Base-by-base conservation (phyloP, 169 alveolate species). In the Plasmodium relictum region DNA sequence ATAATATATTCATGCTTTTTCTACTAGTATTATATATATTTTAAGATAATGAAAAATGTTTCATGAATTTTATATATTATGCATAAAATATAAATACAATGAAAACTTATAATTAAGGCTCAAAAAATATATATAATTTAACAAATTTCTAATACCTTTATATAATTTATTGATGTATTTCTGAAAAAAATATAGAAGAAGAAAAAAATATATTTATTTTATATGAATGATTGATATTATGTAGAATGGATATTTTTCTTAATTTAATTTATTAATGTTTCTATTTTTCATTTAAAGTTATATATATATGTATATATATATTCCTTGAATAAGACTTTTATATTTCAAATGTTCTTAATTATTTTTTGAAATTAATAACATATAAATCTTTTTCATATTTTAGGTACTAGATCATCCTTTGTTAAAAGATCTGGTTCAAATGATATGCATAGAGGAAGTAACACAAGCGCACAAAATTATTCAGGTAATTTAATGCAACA, bases 401-500 rank as follows among this genome's bases (percentile, higher is more conserved):
- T 61, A 86, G 92, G 88, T 44, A 6, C 92, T 6, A 86, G 92
- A 44, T 70, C 86, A 16, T 70, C 92, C 16, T 58, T 61, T 61
- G 26, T 86, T 22, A 86, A 62, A 24, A 31, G 22, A 37, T 22
- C 71, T 14, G 37, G 74, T 8, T 71, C 86, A 44, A 86, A 68
- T 70, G 87, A 71, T 20, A 45, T 86, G 54, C 41, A 80, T 22
- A 69, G 76, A 37, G 71, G 88, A 44, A 86, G 58, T 31, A 66
- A 42, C 69, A 70, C 69, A 18, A 86, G 87, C 22, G 74, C 92
- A 7, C 87, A 70, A 52, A 86, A 65, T 31, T 71, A 71, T 48
- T 26, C 92, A 50, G 88, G 87, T 58, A 80, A 65, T 39, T 56
- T 66, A 37, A 39, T 70, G 74, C 91, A 83, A 39, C 92, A 78